Conservation (phyloP, 169 alveolate species). For the Plasmodium reichenowi region DNA sequence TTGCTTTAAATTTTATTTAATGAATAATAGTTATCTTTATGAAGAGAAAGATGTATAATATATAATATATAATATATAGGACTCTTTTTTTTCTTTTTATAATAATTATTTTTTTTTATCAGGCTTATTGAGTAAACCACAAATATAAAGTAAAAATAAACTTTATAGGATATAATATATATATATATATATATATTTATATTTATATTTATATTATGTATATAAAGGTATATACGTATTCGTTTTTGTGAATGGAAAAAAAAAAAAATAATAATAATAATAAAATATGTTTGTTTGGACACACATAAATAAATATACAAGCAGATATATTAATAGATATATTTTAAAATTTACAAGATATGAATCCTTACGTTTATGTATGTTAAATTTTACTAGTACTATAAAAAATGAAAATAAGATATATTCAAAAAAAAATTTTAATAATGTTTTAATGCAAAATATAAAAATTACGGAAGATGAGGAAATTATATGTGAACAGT, state of each 20-base stretch:
- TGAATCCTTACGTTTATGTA: constrained; percentile 1
- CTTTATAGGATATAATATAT: too few species aligned
- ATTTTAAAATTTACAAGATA: constrained; percentile 4
- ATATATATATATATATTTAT: too few species aligned
- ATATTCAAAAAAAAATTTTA: constrained; percentile 52
- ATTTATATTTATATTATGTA: too few species aligned
- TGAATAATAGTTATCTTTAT: too few species aligned
- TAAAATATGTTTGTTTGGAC: constrained; percentile 37
- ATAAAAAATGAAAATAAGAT: constrained; percentile 39
- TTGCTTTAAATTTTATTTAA: too few species aligned
- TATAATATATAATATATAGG: too few species aligned
- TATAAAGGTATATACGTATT: too few species aligned
- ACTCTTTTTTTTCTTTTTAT: too few species aligned
- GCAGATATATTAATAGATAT: constrained; percentile 3
- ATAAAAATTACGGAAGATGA: constrained; percentile 53
- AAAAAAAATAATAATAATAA: not conserved
- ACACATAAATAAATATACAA: constrained; percentile 19
- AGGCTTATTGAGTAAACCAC: too few species aligned
- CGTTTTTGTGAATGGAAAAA: not conserved
- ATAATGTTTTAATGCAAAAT: constrained; percentile 70
- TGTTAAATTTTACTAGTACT: constrained; percentile 16
- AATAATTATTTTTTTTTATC: too few species aligned
- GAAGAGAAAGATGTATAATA: too few species aligned
- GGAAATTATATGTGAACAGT: constrained; percentile 20
- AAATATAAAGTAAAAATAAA: too few species aligned